Evolutionary conservation across 192 early-diverging fungal genomes (phyloP).

Genomic region (Umbelopsis isabellina): DNA sequence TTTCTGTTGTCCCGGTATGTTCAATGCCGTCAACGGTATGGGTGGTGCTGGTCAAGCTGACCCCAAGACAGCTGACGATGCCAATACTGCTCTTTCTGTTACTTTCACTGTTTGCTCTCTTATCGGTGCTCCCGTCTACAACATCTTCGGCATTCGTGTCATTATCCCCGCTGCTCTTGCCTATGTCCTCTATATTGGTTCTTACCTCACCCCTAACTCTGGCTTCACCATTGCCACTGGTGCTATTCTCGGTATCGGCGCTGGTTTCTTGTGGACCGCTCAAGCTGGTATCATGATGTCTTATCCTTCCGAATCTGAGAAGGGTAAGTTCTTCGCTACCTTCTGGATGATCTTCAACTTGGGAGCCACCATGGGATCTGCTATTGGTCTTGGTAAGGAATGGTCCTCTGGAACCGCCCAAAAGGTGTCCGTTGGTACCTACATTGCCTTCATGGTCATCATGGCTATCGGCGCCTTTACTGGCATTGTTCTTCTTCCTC

Average conservation of each 20-base stretch:
- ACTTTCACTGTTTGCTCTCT: slow-evolving; percentile 80
- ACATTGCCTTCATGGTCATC: slow-evolving; percentile 66
- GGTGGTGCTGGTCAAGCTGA: slow-evolving; percentile 72
- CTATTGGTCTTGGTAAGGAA: slow-evolving; percentile 73
- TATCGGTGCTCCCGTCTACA: slow-evolving; percentile 74
- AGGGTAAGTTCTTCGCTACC: slow-evolving; percentile 79
- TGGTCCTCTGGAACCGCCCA: slow-evolving; percentile 41
- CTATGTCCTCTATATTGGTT: slow-evolving; percentile 79
- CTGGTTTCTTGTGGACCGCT: slow-evolving; percentile 70
- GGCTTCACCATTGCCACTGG: slow-evolving; percentile 75
- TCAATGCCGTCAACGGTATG: slow-evolving; percentile 62
- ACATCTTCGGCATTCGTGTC: slow-evolving; percentile 74
- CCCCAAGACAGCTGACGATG: slow-evolving; percentile 68
- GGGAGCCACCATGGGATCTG: slow-evolving; percentile 80
- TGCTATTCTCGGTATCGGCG: slow-evolving; percentile 79
- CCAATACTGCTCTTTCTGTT: slow-evolving; percentile 78
- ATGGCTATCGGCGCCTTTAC: slow-evolving; percentile 60
- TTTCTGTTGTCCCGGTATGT: slow-evolving; percentile 59
- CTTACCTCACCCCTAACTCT: slow-evolving; percentile 63
- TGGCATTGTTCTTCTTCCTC: slow-evolving; percentile 57
- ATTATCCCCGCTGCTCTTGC: slow-evolving; percentile 67
- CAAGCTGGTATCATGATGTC: slow-evolving; percentile 78
- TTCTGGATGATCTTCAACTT: slow-evolving; percentile 90
- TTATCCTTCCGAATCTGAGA: slow-evolving; percentile 82
- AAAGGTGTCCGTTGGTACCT: slow-evolving; percentile 62